A percentile compares a stretch with the other conserved stretches of the same genome.
phyloP scores from a whole-genome alignment of 139 green algal species.

The Deuterostichococcus epilithicus region DNA sequence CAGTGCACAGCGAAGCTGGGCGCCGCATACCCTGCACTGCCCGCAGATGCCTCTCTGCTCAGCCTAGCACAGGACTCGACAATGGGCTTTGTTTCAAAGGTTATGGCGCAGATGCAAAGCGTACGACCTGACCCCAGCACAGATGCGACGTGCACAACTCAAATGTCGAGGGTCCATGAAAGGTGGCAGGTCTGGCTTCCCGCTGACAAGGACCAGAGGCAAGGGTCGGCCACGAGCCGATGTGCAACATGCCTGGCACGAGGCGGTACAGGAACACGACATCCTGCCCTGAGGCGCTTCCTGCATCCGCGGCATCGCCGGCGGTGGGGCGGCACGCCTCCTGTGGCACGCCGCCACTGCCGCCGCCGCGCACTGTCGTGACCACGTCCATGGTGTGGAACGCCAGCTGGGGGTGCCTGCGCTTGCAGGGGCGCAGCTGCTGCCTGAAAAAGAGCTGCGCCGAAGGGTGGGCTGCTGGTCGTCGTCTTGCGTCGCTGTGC shows the following conservation, averaged over 20 bases:
- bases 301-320: not conserved
- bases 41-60: not conserved
- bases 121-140: not conserved
- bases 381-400: constrained; percentile 74
- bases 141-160: not conserved
- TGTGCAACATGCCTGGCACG: constrained; percentile 15
- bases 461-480: not conserved
- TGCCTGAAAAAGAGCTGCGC: not conserved
- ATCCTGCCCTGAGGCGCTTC: not conserved
- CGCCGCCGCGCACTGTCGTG: not conserved
- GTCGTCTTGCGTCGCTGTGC: no score
- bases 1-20: constrained; percentile 69
- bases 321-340: not conserved
- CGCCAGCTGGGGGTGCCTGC: constrained; percentile 36
- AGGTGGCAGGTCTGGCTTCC: not conserved
- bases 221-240: not conserved
- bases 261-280: constrained; percentile 77
- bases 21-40: constrained; percentile 35
- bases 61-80: not conserved
- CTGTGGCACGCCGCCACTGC: no score
- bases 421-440: not conserved
- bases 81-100: not conserved
- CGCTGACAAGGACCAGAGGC: not conserved
- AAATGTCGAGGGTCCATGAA: not conserved
- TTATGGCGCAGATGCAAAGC: not conserved